These are phyloP conservation scores for Oryza australiensis DNA, from an alignment of 176 grass and related monocot species.

Conservation along the genomic window DNA sequence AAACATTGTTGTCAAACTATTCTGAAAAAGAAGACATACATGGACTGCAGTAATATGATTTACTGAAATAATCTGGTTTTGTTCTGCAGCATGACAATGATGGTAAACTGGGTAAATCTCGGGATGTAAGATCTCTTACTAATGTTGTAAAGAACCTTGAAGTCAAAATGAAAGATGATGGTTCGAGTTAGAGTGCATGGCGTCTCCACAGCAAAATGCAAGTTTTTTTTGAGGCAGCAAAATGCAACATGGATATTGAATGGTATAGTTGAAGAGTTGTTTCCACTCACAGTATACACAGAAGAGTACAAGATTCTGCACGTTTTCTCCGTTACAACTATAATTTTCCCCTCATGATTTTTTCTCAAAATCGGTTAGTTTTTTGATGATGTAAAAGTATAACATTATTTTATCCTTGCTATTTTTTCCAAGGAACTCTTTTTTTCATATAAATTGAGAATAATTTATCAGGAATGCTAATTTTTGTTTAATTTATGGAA, in stretches of 20 bases:
- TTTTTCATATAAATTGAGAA: background rate
- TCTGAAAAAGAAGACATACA: background rate
- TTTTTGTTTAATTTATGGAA: background rate
- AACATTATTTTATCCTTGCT: background rate
- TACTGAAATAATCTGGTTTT: background rate
- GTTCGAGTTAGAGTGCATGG: background rate
- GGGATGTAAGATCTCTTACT: conserved; percentile 74
- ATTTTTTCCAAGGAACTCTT: conserved; percentile 8
- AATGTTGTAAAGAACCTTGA: conserved; percentile 71
- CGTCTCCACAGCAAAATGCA: background rate
- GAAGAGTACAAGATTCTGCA: background rate
- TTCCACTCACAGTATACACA: background rate
- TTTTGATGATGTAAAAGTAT: background rate
- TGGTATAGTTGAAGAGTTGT: conserved; percentile 27
- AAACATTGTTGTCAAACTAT: background rate
- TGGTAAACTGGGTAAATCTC: conserved; percentile 52
- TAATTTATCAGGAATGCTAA: background rate
- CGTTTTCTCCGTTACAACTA: background rate
- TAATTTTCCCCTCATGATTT: background rate
- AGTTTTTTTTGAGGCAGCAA: background rate
- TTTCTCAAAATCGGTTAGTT: background rate
- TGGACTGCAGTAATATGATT: background rate
- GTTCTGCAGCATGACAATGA: conserved; percentile 47
- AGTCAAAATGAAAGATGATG: conserved; percentile 41
- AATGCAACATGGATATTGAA: conserved; percentile 10